These are phyloP conservation scores for Macrocystidia cucumis DNA, from an alignment of 1,284 basidiomycete species.

Conservation along the genomic window DNA sequence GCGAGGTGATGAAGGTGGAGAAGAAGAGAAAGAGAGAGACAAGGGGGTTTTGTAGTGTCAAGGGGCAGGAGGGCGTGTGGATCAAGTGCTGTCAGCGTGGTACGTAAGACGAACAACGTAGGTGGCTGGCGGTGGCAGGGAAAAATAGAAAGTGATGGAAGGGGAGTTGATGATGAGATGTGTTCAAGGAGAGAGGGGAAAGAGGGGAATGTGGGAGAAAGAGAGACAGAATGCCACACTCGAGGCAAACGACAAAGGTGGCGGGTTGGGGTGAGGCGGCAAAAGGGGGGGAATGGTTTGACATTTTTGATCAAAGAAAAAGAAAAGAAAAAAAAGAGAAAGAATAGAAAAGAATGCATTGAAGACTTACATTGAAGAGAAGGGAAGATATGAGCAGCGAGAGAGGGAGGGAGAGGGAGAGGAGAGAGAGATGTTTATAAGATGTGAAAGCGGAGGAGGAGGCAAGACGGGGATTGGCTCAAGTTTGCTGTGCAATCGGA, in stretches of 20 bases:
- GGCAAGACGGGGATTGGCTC: slow-evolving; percentile 15
- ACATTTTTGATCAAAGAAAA: slow-evolving; percentile 5
- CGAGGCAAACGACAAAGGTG: too few species aligned
- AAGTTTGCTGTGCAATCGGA: slow-evolving; percentile 27
- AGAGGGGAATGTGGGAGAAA: too few species aligned
- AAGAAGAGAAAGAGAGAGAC: slow-evolving; percentile 13
- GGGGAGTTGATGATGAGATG: too few species aligned
- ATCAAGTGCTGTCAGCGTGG: slow-evolving; percentile 24
- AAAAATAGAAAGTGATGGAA: too few species aligned
- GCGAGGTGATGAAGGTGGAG: slow-evolving; percentile 12
- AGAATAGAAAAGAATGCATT: slow-evolving; percentile 16
- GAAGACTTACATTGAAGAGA: slow-evolving; percentile 13
- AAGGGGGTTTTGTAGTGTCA: slow-evolving; percentile 20
- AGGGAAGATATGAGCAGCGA: slow-evolving; percentile 11
- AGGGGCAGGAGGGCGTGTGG: slow-evolving; percentile 28
- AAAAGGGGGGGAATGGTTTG: slow-evolving; percentile 9
- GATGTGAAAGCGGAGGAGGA: slow-evolving; percentile 17
- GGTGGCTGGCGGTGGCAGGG: slow-evolving; percentile 15
- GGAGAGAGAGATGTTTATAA: slow-evolving; percentile 8
- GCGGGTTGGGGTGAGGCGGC: slow-evolving; percentile 10
- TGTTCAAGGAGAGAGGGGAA: too few species aligned
- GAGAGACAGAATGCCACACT: too few species aligned
- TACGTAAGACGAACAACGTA: slow-evolving; percentile 21
- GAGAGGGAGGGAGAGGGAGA: slow-evolving; percentile 12
- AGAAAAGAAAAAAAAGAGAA: slow-evolving; percentile 1